These are phyloP conservation scores for Ogataea thermomethanolica DNA, from an alignment of 805 yeast species.

Conservation along the genomic window DNA sequence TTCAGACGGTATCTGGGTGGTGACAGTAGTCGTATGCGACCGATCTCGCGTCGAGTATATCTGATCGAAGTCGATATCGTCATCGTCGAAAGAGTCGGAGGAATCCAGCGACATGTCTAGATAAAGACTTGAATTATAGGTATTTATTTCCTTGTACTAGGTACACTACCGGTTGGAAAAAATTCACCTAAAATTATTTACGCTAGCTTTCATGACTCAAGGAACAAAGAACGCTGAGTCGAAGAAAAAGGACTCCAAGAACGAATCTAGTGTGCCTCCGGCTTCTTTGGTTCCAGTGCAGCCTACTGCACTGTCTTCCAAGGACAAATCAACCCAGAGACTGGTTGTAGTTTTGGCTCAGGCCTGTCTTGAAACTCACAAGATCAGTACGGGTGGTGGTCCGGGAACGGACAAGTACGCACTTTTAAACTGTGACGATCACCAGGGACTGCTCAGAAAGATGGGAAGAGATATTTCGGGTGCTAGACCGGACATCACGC, in stretches of 20 bases:
- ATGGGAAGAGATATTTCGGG: constrained; percentile 98
- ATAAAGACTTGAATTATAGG: background rate
- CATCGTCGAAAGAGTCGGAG: constrained; percentile 33
- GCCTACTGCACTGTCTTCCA: constrained; percentile 76
- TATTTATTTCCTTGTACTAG: background rate
- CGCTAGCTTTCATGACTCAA: constrained; percentile 5
- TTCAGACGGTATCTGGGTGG: background rate
- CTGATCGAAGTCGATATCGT: constrained; percentile 30
- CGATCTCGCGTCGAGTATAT: constrained; percentile 15
- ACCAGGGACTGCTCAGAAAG: constrained; percentile 89
- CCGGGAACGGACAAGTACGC: constrained; percentile 90
- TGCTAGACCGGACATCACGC: constrained; percentile 99
- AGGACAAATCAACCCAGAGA: constrained; percentile 82
- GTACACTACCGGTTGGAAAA: constrained; percentile 11
- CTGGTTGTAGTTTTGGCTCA: constrained; percentile 92
- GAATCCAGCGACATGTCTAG: constrained; percentile 15
- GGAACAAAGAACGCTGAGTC: constrained; percentile 26
- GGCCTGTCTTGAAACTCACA: constrained; percentile 94
- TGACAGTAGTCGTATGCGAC: background rate
- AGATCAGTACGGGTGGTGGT: constrained; percentile 68
- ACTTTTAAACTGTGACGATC: constrained; percentile 94
- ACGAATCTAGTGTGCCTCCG: constrained; percentile 27
- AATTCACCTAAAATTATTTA: constrained; percentile 3
- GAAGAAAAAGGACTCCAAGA: constrained; percentile 28
- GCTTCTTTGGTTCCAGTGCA: constrained; percentile 86